phyloP scores from a whole-genome alignment of 352 stramenopile species.

The Pythium brassicae region DNA sequence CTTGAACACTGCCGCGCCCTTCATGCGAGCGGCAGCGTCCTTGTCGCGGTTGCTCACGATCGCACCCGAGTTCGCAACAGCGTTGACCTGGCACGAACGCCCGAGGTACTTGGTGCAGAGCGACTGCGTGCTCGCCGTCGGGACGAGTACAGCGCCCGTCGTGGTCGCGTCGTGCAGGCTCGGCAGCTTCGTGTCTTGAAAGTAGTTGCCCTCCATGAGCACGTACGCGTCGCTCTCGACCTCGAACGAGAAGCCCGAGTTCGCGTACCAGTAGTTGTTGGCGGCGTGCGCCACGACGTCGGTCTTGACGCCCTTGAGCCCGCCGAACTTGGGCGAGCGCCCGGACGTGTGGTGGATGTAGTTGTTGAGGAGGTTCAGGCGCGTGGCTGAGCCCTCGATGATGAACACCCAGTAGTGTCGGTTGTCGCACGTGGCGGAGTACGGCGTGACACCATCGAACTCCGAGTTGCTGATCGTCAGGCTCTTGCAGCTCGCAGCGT shows the following conservation, averaged over 20 bases:
- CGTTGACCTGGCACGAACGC: background rate
- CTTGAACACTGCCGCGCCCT: slow-evolving; percentile 2
- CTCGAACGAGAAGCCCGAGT: slow-evolving; percentile 21
- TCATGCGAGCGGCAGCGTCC: background rate
- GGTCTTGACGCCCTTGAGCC: slow-evolving; percentile 8
- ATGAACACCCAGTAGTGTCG: slow-evolving; percentile 37
- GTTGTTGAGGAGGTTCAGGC: slow-evolving; percentile 31
- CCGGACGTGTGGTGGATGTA: slow-evolving; percentile 32
- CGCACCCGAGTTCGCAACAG: background rate
- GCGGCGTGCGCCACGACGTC: slow-evolving; percentile 18
- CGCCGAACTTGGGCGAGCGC: slow-evolving; percentile 25
- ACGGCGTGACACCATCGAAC: slow-evolving; percentile 27
- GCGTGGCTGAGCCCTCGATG: slow-evolving; percentile 23
- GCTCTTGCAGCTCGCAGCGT: slow-evolving; percentile 22
- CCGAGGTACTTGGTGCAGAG: slow-evolving; percentile 4
- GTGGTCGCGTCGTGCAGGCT: slow-evolving; percentile 5
- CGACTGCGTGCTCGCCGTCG: slow-evolving; percentile 1
- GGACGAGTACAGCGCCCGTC: slow-evolving; percentile 3
- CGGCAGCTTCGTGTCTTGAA: slow-evolving; percentile 2
- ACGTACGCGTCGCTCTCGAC: slow-evolving; percentile 9
- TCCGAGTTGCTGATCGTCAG: slow-evolving; percentile 34
- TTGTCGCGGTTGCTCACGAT: background rate
- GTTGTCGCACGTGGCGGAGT: slow-evolving; percentile 27
- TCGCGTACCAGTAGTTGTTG: slow-evolving; percentile 18
- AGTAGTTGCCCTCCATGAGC: slow-evolving; percentile 15